These are phyloP conservation scores for Henningerozyma blattae DNA, from an alignment of 805 yeast species.

Conservation along the genomic window DNA sequence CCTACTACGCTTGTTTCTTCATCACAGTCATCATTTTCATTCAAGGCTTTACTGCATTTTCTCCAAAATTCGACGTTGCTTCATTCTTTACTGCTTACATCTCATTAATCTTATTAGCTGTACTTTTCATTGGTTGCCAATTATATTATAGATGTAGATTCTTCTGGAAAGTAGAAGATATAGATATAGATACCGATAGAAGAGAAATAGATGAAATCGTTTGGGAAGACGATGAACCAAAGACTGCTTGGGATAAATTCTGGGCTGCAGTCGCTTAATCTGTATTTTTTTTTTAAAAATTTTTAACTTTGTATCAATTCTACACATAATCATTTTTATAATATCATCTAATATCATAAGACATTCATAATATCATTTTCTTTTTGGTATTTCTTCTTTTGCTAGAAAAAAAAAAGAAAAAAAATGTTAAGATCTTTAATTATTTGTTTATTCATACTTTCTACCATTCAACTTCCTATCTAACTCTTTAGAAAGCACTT, in stretches of 20 bases:
- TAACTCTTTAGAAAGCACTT: no score
- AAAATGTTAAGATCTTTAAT: no score
- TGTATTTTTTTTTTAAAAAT: no score
- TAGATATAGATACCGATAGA: constrained; percentile 55
- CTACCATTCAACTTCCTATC: no score
- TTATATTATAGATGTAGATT: constrained; percentile 37
- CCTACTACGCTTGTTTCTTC: constrained; percentile 45
- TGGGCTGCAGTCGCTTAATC: constrained; percentile 29
- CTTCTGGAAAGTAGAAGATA: constrained; percentile 37
- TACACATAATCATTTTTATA: no score
- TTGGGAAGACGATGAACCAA: constrained; percentile 43
- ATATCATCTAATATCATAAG: no score
- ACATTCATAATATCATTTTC: no score
- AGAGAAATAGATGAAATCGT: constrained; percentile 44
- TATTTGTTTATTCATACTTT: no score
- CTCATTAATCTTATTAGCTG: constrained; percentile 44
- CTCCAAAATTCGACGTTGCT: constrained; percentile 37
- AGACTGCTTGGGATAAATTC: constrained; percentile 40
- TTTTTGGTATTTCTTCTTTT: no score
- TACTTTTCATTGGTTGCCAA: constrained; percentile 39
- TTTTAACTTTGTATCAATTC: no score
- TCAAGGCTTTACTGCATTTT: constrained; percentile 58
- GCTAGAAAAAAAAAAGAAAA: no score
- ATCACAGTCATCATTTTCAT: constrained; percentile 47
- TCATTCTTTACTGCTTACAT: constrained; percentile 56